Evolutionary conservation across 257 asterid genomes (phyloP), one percentile per base, ranked within the genome.

Genomic region (Nicotiana attenuata): DNA sequence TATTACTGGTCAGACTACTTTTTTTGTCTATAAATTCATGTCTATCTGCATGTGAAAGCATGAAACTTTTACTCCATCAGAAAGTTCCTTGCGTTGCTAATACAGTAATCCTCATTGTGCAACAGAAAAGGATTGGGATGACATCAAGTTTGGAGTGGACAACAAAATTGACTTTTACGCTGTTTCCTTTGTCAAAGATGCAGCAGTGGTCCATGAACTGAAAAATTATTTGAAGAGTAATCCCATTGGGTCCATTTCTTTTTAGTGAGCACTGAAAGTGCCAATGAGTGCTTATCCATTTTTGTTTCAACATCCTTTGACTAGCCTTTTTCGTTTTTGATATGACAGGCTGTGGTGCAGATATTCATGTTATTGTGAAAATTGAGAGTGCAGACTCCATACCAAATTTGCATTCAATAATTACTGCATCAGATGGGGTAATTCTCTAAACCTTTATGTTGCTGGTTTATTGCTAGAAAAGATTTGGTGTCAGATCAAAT

Each of bases 371-470:
- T 83, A 95, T 92, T 31, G 97, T 92, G 41, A 95, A 95, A 91
- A 93, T 95, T 81, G 99, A 95, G 90, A 95, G 99, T 87, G 99
- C 99, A 41, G 99, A 95, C 88, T 95, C 99, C 81, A 91, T 95
- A 53, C 98, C 97, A 5, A 95, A 95, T 85, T 81, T 95, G 83
- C 93, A 92, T 82, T 93, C 99, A 15, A 95, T 95, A 76, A 92
- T 95, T 55, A 91, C 98, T 81, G 98, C 99, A 75, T 95, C 99
- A 76, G 99, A 93, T 90, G 99, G 99, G 97, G 98, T 93, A 91
- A 89, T 69, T 69, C 66, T 73, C 81, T 82, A 47, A 64, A 65
- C 78, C 7, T 78, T 64, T 59, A 31, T 45, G 35, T 55, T 7
- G 0, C 41, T 52, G 63, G 79, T 73, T 73, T 20, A 22, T 47